Percentiles rank a stretch among this genome's conserved stretches.
Conservation (phyloP, 2,329 filamentous ascomycete species). For the Aaosphaeria pasadenensis region DNA sequence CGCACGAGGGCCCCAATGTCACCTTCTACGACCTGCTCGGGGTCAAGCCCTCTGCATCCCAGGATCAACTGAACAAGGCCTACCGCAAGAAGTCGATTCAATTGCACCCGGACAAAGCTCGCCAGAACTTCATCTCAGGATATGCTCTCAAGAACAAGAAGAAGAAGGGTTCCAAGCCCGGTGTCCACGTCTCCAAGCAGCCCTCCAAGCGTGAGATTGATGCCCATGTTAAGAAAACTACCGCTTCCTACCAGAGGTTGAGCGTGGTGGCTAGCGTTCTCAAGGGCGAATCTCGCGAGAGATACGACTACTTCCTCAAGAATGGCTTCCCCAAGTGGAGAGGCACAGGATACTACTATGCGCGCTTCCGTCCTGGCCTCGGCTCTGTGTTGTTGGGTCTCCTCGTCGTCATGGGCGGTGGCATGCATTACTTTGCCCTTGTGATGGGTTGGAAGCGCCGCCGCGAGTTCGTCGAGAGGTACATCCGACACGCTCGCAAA, state of each 20-base stretch:
- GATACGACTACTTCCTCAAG: slow-evolving; percentile 90
- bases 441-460: slow-evolving; percentile 87
- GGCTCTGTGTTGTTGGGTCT: slow-evolving; percentile 79
- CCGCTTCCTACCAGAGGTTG: slow-evolving; percentile 78
- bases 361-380: slow-evolving; percentile 84
- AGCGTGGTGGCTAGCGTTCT: slow-evolving; percentile 84
- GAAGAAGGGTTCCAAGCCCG: slow-evolving; percentile 49
- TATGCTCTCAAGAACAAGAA: slow-evolving; percentile 54
- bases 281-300: slow-evolving; percentile 72
- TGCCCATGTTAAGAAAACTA: slow-evolving; percentile 74
- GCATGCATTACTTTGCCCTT: slow-evolving; percentile 80
- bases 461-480: slow-evolving; percentile 84
- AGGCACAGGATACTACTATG: slow-evolving; percentile 98
- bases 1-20: slow-evolving; percentile 70
- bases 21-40: slow-evolving; percentile 95
- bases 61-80: slow-evolving; percentile 89
- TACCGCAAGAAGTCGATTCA: slow-evolving; percentile 83
- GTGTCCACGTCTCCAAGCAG: slow-evolving; percentile 65
- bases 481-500: slow-evolving; percentile 83
- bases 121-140: slow-evolving; percentile 73
- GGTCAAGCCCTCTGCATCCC: slow-evolving; percentile 67
- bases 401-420: slow-evolving; percentile 79
- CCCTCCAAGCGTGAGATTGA: slow-evolving; percentile 74
- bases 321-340: slow-evolving; percentile 97
- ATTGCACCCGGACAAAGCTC: slow-evolving; percentile 94